These are phyloP conservation scores for Candida insectalens DNA, from an alignment of 805 yeast species.

Conservation along the genomic window DNA sequence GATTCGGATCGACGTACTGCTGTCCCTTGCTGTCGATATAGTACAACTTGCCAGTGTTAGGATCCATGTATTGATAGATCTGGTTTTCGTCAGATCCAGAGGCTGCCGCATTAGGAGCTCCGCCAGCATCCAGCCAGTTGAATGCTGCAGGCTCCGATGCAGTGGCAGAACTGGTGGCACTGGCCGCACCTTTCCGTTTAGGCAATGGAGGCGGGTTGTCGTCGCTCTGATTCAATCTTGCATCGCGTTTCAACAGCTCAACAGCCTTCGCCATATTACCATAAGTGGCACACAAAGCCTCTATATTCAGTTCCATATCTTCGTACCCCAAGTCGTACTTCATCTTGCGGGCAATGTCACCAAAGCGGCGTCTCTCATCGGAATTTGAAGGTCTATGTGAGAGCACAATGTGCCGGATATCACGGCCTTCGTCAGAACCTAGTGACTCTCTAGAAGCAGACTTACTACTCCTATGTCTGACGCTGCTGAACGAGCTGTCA, in stretches of 20 bases:
- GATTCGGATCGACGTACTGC: constrained; percentile 43
- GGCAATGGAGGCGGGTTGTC: constrained; percentile 42
- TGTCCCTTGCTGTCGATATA: constrained; percentile 65
- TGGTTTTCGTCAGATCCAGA: constrained; percentile 29
- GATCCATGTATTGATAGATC: constrained; percentile 63
- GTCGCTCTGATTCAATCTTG: constrained; percentile 15
- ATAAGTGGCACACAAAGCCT: constrained; percentile 47
- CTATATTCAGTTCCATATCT: constrained; percentile 48
- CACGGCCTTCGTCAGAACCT: constrained; percentile 5
- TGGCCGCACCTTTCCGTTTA: constrained; percentile 25
- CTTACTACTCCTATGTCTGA: constrained; percentile 16
- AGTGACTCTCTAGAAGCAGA: constrained; percentile 2
- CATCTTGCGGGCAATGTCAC: constrained; percentile 36
- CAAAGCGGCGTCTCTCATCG: constrained; percentile 42
- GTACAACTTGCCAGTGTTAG: constrained; percentile 55
- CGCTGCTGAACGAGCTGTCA: not conserved
- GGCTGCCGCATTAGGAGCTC: constrained; percentile 10
- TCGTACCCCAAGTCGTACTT: constrained; percentile 45
- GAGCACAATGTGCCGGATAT: constrained; percentile 16
- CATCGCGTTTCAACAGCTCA: constrained; percentile 40
- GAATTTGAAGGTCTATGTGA: constrained; percentile 45
- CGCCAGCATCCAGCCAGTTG: constrained; percentile 23
- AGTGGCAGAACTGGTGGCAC: constrained; percentile 10
- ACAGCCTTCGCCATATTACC: constrained; percentile 56
- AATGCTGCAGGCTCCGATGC: constrained; percentile 17